Evolutionary conservation across 352 stramenopile genomes (phyloP), one percentile per base, ranked within the genome.

Genomic region (Phytophthora colocasiae): DNA sequence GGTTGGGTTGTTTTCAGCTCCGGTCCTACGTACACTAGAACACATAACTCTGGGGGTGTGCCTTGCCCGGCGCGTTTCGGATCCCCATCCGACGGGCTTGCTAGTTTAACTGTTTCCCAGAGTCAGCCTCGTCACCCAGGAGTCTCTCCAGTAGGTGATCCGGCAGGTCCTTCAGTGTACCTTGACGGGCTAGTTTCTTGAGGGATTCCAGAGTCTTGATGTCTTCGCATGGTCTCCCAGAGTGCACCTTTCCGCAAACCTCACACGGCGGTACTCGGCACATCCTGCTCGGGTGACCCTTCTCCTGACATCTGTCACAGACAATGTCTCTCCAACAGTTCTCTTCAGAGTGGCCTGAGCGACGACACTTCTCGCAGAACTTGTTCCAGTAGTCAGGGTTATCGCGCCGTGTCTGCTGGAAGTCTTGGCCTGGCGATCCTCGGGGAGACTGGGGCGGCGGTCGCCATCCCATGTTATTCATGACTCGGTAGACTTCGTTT

Each of bases 281-380:
- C 1, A 8, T 11, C 6, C 6, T 2, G 3, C 1, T 29, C 0
- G 38, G 27, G 26, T 46, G 40, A 8, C 53, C 40, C 2, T 15
- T 34, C 1, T 24, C 24, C 1, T 4, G 1, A 19, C 44, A 55
- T 2, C n/a, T 19, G 8, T 47, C 55, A 32, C 43, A 63, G 32
- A 17, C 6, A 6, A 55, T 10, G n/a, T 55, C 34, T 1, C 6
- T 31, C 55, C 55, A 63, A 19, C 55, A 34, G 5, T 48, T 31
- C 4, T 63, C 34, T 10, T 45, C 39, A 11, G 14, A 22, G 6
- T 45, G 39, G 4, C 39, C 39, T 1, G 2, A 45, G 4, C 19
- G 12, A 2, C 11, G 12, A 19, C n/a, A 45, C 3, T 45, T 45
- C 2, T 45, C 39, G 39, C 39, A 45, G 15, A 45, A 45, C 14